Base-by-base conservation (phyloP, 768 basidiomycete species). In the Lactifluus pinguis region DNA sequence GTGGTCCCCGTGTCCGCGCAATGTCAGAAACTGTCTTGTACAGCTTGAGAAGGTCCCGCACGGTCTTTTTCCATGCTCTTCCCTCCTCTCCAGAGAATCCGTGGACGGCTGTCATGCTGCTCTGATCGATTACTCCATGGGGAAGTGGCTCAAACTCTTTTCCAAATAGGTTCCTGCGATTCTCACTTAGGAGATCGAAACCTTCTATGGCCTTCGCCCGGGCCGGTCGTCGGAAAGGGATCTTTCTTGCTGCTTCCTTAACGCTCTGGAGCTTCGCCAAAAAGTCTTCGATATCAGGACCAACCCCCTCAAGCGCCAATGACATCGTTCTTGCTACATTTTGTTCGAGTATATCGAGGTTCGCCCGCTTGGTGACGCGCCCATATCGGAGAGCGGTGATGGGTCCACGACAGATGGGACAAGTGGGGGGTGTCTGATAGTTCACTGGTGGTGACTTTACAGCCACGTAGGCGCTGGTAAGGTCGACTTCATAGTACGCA, bases 281-380 rank as follows among this genome's bases (percentile, higher is more conserved):
- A 44, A 71, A 32, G 3, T 49, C 34, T 39, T 55, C n/a, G 14
- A 71, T 59, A 3, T 30, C 51, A 4, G 55, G 47, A 17, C 51
- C 55, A 39, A 62, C 55, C 2, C 58, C 44, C 6, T 62, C 64
- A 13, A 72, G 68, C 11, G 63, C 32, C 25, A 41, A 45, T 1
- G 71, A 67, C 69, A 71, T 70, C 3, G 48, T 66, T 44, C 66
- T 70, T 2, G 73, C 72, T 3, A 73, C 66, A 48, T 73, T 73
- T 51, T 69, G 73, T 51, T 75, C 75, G 6, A 73, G 65, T 39
- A 74, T 67, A 58, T 74, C 74, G 10, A 76, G 65, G 15, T 69
- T 68, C 0, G 73, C 71, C 14, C 73, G 69, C 62, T 75, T 76
- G 38, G 65, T 66, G 17, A 69, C 61, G 1, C 75, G 71, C 9